Evolutionary conservation across 2,329 filamentous ascomycete genomes (phyloP).

Genomic region (Nemania abortiva): DNA sequence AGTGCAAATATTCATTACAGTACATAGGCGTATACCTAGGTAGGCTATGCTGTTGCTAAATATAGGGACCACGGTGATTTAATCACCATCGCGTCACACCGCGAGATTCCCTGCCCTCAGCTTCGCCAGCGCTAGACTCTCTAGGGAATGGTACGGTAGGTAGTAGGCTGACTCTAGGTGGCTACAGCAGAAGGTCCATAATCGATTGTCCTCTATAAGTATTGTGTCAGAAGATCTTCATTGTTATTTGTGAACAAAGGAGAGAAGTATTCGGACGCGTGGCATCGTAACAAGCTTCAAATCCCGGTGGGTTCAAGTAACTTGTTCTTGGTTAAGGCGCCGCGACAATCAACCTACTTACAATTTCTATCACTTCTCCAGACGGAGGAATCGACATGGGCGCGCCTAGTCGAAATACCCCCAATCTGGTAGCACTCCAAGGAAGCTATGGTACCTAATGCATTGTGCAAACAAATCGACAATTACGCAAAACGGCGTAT

Average conservation of each 20-base stretch:
- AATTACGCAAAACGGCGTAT: constrained; percentile 17
- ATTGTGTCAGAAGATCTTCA: not conserved
- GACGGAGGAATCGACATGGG: not conserved
- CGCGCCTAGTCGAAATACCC: not conserved
- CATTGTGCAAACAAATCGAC: not conserved
- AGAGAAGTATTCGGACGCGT: not conserved
- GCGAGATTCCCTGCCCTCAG: no score
- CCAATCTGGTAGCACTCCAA: not conserved
- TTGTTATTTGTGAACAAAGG: not conserved
- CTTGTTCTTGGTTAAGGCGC: not conserved
- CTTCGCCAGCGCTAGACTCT: no score
- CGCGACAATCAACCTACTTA: not conserved
- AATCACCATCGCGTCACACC: no score
- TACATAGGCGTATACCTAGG: no score
- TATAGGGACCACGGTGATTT: no score
- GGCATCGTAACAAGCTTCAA: not conserved
- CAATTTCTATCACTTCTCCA: not conserved
- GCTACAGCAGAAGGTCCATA: no score
- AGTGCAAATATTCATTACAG: no score
- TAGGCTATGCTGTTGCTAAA: no score
- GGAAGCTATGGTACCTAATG: no score
- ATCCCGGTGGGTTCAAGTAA: not conserved
- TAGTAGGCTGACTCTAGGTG: no score
- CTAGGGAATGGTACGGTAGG: no score
- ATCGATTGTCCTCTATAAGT: no score